Evolutionary conservation across 2,329 filamentous ascomycete genomes (phyloP), one percentile per base, ranked within the genome.

Genomic region (Ramularia collo-cygni): DNA sequence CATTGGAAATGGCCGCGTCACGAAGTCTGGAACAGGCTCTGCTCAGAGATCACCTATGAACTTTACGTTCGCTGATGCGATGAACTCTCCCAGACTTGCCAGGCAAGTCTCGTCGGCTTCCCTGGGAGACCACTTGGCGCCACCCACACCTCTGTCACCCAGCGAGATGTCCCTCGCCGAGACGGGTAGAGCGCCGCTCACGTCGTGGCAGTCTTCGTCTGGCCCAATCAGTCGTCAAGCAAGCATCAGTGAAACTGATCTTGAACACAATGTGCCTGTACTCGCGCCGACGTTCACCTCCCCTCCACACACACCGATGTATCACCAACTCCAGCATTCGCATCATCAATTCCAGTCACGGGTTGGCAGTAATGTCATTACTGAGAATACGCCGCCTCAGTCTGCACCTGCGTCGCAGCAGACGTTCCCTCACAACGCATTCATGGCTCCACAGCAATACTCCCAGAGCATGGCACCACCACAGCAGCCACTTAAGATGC

Each of bases 331-430:
- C 19, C 46, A 48, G 27, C 50, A 49, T 10, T 43, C 42, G 18
- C 50, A 54, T 17, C 48, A 47, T 12, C 45, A 45, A 8, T 43
- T 52, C 40, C 13, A 35, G 36, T 27, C 42, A 46, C 52, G 56
- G 7, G 47, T 60, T 9, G 56, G 54, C 41, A 49, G 48, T 55
- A 49, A 54, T 18, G 52, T 56, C 7, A 56, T 60, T 27, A 65
- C 63, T 41, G 66, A 66, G 35, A 67, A 70, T 42, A 70, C 69
- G 3, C 69, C 69, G 27, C 69, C 69, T 6, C 69, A 72, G 46
- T 72, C 69, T 17, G 69, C 69, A 27, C 69, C 69, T 10, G 66
- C 69, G 2, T 65, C 63, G n/a, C 69, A 72, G 44, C 64, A 69
- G 49, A 62, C 55, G 32, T 72, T 72, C 42, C 59, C 65, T 12